These are phyloP conservation scores for Syzygium jambos DNA, from an alignment of 345 rosid species.

Conservation along the genomic window DNA sequence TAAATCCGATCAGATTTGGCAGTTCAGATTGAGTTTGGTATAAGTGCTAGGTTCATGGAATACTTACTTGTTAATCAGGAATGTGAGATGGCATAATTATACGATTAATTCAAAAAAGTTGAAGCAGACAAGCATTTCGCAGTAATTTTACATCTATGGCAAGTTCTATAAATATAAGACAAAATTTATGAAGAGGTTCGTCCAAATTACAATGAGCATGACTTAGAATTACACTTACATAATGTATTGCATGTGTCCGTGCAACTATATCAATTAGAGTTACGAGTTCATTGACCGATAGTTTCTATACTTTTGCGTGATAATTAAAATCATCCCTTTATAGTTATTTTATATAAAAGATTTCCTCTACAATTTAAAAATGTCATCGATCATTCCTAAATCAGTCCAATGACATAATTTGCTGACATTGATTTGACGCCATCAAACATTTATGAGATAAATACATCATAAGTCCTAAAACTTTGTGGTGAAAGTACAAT, in stretches of 20 bases:
- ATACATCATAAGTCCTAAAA: too few relatives aligned
- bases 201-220: neutral
- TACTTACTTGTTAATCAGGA: neutral
- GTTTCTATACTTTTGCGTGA: neutral
- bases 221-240: neutral
- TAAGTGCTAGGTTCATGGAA: accelerated
- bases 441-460: neutral
- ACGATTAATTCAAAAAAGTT: neutral
- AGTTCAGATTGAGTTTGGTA: accelerated
- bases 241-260: neutral
- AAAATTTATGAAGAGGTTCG: neutral
- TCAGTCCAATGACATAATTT: neutral
- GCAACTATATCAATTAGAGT: neutral
- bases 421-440: neutral
- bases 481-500: too few relatives aligned
- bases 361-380: neutral
- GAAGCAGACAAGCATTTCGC: neutral
- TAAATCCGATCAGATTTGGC: neutral
- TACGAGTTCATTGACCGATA: neutral
- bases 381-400: neutral
- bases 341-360: neutral
- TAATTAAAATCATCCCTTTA: neutral
- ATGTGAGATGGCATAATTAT: neutral
- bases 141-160: neutral
- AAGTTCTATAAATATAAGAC: neutral